Evolutionary conservation across 73 alveolate species (phyloP).

Genomic region (Stentor roeselii): DNA sequence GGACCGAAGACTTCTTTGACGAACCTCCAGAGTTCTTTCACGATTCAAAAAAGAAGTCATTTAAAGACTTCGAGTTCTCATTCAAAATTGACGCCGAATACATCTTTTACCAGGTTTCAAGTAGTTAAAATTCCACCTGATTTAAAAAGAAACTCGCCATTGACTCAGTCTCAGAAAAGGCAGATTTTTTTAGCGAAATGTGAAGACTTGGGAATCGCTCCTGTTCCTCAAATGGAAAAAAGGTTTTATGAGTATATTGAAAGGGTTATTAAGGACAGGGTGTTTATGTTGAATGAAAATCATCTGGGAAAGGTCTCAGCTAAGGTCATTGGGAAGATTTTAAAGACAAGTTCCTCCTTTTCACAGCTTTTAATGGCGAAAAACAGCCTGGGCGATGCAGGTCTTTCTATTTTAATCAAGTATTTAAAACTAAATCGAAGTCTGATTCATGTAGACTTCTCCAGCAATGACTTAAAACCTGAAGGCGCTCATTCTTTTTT

Average conservation of each 20-base stretch:
- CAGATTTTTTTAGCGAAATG: conserved; percentile 25
- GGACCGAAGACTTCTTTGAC: not conserved
- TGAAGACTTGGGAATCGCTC: conserved; percentile 8
- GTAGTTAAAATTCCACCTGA: no score
- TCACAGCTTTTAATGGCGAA: conserved; percentile 24
- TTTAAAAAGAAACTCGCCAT: not conserved
- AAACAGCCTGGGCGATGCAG: conserved; percentile 44
- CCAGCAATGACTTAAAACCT: conserved; percentile 41
- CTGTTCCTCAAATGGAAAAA: not conserved
- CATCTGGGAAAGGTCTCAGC: conserved; percentile 2
- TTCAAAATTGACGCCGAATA: not conserved
- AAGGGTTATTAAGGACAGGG: not conserved
- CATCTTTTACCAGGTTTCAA: not conserved
- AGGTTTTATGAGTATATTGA: conserved; percentile 1
- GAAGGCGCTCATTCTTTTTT: conserved; percentile 43
- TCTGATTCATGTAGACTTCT: conserved; percentile 36
- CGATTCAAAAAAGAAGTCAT: not conserved
- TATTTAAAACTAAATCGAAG: conserved; percentile 6
- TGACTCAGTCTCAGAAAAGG: not conserved
- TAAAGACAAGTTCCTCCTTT: conserved; percentile 21
- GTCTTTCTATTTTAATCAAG: conserved; percentile 20
- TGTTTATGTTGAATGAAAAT: not conserved
- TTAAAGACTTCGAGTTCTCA: not conserved
- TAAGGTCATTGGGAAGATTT: conserved; percentile 9
- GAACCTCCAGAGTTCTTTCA: not conserved